Evolutionary conservation across 176 grass and related monocot genomes (phyloP).

Genomic region (Leersia perrieri): DNA sequence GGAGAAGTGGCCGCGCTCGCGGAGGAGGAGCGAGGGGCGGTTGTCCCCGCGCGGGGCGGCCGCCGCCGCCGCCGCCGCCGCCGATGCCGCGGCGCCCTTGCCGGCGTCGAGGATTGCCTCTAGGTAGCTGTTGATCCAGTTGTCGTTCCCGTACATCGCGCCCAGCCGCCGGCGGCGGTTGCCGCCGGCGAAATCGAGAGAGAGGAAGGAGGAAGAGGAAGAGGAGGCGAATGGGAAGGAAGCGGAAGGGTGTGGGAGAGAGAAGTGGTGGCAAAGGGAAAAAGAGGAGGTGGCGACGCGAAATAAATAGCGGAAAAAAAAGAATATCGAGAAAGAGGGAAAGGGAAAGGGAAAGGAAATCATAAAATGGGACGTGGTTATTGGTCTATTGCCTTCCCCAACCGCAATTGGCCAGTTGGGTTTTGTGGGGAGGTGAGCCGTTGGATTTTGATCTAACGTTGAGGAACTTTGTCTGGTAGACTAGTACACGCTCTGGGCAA

Average conservation of each 20-base stretch:
- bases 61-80: not conserved
- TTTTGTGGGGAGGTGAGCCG: not conserved
- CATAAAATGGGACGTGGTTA: not conserved
- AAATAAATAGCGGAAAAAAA: slow-evolving; percentile 5
- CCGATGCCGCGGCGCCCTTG: slow-evolving; percentile 14
- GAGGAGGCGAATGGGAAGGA: slow-evolving; percentile 1
- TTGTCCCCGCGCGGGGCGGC: not conserved
- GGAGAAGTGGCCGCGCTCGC: slow-evolving; percentile 68
- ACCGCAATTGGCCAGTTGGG: not conserved
- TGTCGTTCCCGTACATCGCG: slow-evolving; percentile 70
- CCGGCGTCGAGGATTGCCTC: slow-evolving; percentile 79
- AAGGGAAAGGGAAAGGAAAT: not conserved
- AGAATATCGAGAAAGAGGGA: not conserved
- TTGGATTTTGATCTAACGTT: not conserved
- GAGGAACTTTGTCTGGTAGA: fast-evolving
- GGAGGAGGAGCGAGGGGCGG: slow-evolving; percentile 59
- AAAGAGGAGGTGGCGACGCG: slow-evolving; percentile 10
- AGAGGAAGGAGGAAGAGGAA: not conserved
- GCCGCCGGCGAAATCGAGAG: slow-evolving; percentile 27
- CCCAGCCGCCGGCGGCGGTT: not conserved
- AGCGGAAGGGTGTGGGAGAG: not conserved
- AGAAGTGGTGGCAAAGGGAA: slow-evolving; percentile 19
- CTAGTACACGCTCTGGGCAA: too few relatives aligned
- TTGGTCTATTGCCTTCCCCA: too few relatives aligned
- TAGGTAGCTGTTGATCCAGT: slow-evolving; percentile 85